Evolutionary conservation across 257 asterid species (phyloP).

Genomic region (Prunella vulgaris): DNA sequence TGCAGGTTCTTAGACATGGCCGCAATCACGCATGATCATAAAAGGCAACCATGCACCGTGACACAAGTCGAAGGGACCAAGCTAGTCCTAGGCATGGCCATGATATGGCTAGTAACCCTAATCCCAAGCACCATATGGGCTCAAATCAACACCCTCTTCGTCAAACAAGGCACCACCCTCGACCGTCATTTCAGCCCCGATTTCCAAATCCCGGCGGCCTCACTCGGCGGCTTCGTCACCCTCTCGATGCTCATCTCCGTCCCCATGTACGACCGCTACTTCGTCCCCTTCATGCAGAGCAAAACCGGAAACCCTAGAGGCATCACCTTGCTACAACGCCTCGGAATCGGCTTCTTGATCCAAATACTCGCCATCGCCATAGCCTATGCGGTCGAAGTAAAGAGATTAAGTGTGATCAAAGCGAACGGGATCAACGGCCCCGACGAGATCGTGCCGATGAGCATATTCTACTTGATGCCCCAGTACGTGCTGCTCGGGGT

Average conservation of each 20-base stretch:
- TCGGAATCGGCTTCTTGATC: slow-evolving; percentile 60
- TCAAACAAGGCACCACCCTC: slow-evolving; percentile 77
- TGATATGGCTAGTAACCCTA: slow-evolving; percentile 69
- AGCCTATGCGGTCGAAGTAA: slow-evolving; percentile 48
- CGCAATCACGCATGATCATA: slow-evolving; percentile 48
- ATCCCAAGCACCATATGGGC: slow-evolving; percentile 91
- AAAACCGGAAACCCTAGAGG: slow-evolving; percentile 71
- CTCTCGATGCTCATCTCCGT: slow-evolving; percentile 66
- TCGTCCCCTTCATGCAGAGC: slow-evolving; percentile 61
- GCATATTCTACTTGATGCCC: slow-evolving; percentile 57
- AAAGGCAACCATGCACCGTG: slow-evolving; percentile 53
- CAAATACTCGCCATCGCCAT: slow-evolving; percentile 55
- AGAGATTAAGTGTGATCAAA: slow-evolving; percentile 35
- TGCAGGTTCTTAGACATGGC: slow-evolving; percentile 84
- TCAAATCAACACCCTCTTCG: slow-evolving; percentile 79
- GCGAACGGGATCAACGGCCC: slow-evolving; percentile 28
- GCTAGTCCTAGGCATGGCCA: slow-evolving; percentile 66
- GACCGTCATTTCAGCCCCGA: slow-evolving; percentile 49
- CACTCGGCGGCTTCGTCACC: slow-evolving; percentile 72
- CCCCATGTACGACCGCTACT: slow-evolving; percentile 68
- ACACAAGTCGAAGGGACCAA: slow-evolving; percentile 79
- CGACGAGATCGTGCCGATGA: slow-evolving; percentile 55
- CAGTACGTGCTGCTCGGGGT: slow-evolving; percentile 65
- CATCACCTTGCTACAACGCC: slow-evolving; percentile 60
- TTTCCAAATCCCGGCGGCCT: slow-evolving; percentile 79